Conservation (phyloP, 345 rosid genomes). For the Hevea brasiliensis region DNA sequence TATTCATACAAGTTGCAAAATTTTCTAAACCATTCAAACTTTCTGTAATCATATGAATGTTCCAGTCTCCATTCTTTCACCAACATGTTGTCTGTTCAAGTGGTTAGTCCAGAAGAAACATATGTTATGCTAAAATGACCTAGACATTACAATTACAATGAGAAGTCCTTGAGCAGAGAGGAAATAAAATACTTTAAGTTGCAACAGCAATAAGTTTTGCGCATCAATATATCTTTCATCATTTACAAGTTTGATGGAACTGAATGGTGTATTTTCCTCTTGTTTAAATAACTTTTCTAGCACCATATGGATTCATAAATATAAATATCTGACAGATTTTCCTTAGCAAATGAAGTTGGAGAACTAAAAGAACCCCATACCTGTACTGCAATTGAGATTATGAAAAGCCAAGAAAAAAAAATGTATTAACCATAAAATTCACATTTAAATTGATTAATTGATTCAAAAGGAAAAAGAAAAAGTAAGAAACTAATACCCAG, state of each 20-base stretch:
- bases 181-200: neutral
- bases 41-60: neutral
- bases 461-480: neutral
- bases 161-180: neutral
- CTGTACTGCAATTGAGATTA: neutral
- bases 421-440: neutral
- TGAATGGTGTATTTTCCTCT: neutral
- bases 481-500: conserved; percentile 60
- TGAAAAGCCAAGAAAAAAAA: too few relatives aligned
- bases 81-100: neutral
- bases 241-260: neutral
- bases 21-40: conserved; percentile 1
- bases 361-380: neutral
- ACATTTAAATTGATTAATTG: neutral
- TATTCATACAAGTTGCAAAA: neutral
- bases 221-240: neutral
- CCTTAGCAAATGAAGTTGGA: neutral
- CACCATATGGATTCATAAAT: neutral
- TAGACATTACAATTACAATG: neutral
- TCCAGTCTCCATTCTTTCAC: neutral
- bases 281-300: neutral
- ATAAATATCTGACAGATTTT: neutral
- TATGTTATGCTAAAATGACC: neutral
- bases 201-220: neutral
- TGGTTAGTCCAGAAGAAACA: neutral